Percentiles rank a stretch among this genome's conserved stretches.
Evolutionary conservation across 108 stramenopile species (phyloP).

Genomic region (Nitzschia sp.): DNA sequence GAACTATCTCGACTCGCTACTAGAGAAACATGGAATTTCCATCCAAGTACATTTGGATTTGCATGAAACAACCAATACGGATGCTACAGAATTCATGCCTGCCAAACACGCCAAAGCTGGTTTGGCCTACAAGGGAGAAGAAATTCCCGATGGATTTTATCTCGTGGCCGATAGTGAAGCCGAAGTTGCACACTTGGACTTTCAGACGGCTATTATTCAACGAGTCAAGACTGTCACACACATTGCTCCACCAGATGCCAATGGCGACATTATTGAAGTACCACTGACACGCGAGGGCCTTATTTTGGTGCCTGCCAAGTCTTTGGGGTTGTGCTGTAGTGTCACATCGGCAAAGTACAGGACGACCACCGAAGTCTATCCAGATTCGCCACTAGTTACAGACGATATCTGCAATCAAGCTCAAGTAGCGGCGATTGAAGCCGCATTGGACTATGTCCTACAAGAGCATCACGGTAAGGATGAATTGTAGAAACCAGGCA

Average conservation of each 20-base stretch:
- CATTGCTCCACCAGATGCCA: slow-evolving; percentile 56
- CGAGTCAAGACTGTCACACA: slow-evolving; percentile 61
- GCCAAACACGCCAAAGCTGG: slow-evolving; percentile 67
- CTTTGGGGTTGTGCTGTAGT: slow-evolving; percentile 53
- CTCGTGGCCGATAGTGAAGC: slow-evolving; percentile 43
- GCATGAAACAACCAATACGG: slow-evolving; percentile 84
- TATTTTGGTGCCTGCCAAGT: slow-evolving; percentile 40
- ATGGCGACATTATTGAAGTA: slow-evolving; percentile 50
- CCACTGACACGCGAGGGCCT: slow-evolving; percentile 46
- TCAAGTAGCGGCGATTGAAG: slow-evolving; percentile 58
- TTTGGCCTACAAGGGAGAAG: slow-evolving; percentile 14
- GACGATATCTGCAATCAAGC: slow-evolving; percentile 61
- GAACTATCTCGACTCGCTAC: slow-evolving; percentile 21
- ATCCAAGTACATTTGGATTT: slow-evolving; percentile 51
- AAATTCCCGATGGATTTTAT: slow-evolving; percentile 84
- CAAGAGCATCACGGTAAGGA: not conserved
- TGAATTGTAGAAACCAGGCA: too few relatives aligned
- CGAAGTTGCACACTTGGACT: slow-evolving; percentile 33
- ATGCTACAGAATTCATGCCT: slow-evolving; percentile 69
- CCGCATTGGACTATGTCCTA: slow-evolving; percentile 57
- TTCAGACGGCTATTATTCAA: slow-evolving; percentile 46
- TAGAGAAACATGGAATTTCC: too few relatives aligned
- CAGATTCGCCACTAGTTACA: slow-evolving; percentile 50
- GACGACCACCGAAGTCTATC: slow-evolving; percentile 77
- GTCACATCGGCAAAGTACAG: slow-evolving; percentile 45